These are phyloP conservation scores for Cylindrodendrum hubeiense DNA, from an alignment of 2,329 filamentous ascomycete genomes.

Conservation along the genomic window DNA sequence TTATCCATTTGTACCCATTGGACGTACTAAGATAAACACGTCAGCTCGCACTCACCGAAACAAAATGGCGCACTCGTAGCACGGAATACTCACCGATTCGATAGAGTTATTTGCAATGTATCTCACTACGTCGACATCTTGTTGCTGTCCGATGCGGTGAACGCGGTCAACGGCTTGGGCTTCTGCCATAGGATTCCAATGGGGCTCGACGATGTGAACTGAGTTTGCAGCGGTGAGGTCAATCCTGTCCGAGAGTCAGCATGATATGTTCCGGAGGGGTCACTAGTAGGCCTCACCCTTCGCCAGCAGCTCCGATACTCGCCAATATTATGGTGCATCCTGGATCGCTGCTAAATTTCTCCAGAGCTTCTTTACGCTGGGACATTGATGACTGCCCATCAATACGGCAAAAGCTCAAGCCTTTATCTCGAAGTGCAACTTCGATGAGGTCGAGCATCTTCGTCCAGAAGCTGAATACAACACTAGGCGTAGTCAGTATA, in stretches of 20 bases:
- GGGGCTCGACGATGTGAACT: slow-evolving; percentile 49
- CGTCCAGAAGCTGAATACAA: background rate
- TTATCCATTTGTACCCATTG: too few relatives aligned
- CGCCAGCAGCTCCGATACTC: slow-evolving; percentile 10
- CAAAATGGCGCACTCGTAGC: too few relatives aligned
- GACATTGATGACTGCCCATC: background rate
- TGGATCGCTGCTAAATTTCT: background rate
- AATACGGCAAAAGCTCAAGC: background rate
- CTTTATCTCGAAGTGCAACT: background rate
- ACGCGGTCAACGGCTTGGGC: slow-evolving; percentile 49
- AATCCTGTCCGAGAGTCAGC: background rate
- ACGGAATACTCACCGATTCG: slow-evolving; percentile 28
- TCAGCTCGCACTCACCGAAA: too few relatives aligned
- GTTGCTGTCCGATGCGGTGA: slow-evolving; percentile 46
- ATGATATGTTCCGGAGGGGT: too few relatives aligned
- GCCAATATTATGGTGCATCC: background rate
- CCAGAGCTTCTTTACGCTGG: too few relatives aligned
- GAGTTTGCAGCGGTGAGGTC: slow-evolving; percentile 46
- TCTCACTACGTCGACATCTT: slow-evolving; percentile 36
- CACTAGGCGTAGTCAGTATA: background rate
- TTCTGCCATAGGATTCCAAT: slow-evolving; percentile 52
- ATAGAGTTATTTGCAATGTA: slow-evolving; percentile 46
- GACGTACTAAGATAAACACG: too few relatives aligned
- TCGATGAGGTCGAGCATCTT: slow-evolving; percentile 3
- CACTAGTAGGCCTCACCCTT: background rate